Percentiles rank a stretch among this genome's conserved stretches.
Evolutionary conservation across 208 protist species (phyloP).

Genomic region (Hexamita inflata): DNA sequence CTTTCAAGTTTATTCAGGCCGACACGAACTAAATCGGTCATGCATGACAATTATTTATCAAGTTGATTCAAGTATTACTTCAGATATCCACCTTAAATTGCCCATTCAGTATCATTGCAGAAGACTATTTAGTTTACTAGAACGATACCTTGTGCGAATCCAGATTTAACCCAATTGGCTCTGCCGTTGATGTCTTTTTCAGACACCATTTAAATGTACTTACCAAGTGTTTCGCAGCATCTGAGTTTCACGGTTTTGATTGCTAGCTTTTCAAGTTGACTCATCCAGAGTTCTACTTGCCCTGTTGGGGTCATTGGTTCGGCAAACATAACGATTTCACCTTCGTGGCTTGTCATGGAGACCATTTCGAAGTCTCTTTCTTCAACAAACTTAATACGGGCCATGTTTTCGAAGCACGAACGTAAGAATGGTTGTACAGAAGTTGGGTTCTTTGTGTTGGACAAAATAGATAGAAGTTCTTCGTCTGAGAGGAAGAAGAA

Average conservation of each 20-base stretch:
- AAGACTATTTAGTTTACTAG: conserved; percentile 71
- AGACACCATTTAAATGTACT: conserved; percentile 40
- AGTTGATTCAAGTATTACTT: conserved; percentile 29
- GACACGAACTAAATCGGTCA: conserved; percentile 45
- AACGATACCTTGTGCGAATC: conserved; percentile 59
- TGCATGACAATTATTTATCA: conserved; percentile 35
- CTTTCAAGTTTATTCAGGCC: conserved; percentile 57
- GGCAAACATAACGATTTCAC: conserved; percentile 73
- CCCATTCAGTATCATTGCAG: conserved; percentile 72
- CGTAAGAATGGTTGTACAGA: conserved; percentile 79
- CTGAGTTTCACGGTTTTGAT: conserved; percentile 65
- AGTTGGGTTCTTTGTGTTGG: conserved; percentile 73
- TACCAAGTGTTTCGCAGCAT: conserved; percentile 61
- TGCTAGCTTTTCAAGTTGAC: conserved; percentile 78
- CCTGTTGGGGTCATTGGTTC: conserved; percentile 70
- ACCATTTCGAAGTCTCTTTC: conserved; percentile 67
- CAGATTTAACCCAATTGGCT: conserved; percentile 47
- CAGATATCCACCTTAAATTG: conserved; percentile 39
- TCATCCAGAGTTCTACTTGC: conserved; percentile 86
- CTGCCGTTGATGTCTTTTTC: conserved; percentile 36
- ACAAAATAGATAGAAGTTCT: conserved; percentile 76
- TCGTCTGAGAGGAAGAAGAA: conserved; percentile 96
- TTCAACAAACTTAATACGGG: conserved; percentile 44
- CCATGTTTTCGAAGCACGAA: conserved; percentile 82
- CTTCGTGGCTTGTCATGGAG: conserved; percentile 75